phyloP scores from a whole-genome alignment of 2,329 filamentous ascomycete genomes.

The Botryosphaeria dothidea region DNA sequence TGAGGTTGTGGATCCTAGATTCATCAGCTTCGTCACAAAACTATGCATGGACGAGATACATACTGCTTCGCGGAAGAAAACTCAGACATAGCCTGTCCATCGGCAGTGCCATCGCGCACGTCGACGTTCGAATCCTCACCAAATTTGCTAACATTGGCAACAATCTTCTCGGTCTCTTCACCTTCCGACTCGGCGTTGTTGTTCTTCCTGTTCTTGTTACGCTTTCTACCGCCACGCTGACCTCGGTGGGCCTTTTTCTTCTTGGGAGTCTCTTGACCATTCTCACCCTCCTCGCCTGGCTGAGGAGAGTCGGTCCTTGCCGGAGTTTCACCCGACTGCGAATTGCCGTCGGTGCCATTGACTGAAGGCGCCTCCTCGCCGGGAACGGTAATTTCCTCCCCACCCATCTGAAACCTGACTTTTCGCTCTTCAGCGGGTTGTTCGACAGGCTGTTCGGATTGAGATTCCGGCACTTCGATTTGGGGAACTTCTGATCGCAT shows the following conservation, averaged over 20 bases:
- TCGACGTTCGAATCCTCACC: conserved; percentile 27
- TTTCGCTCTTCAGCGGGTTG: conserved; percentile 12
- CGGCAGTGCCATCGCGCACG: conserved; percentile 33
- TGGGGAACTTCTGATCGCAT: not conserved
- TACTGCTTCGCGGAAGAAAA: conserved; percentile 48
- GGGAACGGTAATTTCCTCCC: conserved; percentile 14
- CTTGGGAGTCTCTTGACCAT: conserved; percentile 31
- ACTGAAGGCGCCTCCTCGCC: not conserved
- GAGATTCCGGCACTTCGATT: conserved; percentile 4
- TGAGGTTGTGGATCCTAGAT: conserved; percentile 57
- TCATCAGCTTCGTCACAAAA: not conserved
- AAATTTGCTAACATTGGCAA: conserved; percentile 42
- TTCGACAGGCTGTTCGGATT: not conserved
- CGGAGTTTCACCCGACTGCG: not conserved
- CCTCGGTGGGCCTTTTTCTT: conserved; percentile 54
- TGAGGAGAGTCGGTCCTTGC: conserved; percentile 15
- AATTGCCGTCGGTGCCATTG: not conserved
- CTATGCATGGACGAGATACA: not conserved
- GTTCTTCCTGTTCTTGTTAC: conserved; percentile 44
- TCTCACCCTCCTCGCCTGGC: conserved; percentile 24
- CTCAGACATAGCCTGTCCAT: conserved; percentile 30
- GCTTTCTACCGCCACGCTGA: conserved; percentile 48
- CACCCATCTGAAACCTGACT: conserved; percentile 19
- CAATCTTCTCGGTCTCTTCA: conserved; percentile 38
- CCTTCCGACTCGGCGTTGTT: conserved; percentile 32